phyloP scores from a whole-genome alignment of 164 flowering plant genomes.

The Macadamia integrifolia region DNA sequence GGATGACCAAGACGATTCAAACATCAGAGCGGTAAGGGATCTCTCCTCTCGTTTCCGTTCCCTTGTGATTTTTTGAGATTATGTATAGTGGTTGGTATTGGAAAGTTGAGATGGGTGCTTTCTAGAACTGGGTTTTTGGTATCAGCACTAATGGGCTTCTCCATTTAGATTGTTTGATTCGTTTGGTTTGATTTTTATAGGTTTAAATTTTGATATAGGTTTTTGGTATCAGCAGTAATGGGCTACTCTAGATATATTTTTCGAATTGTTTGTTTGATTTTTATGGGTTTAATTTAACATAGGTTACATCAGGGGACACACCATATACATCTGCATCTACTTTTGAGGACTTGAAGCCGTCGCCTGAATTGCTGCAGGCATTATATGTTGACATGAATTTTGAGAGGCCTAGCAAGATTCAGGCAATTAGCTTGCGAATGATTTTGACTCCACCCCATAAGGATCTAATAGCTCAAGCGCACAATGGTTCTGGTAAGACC shows the following conservation, averaged over 20 bases:
- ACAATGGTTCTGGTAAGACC: conserved; percentile 95
- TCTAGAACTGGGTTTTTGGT: too few relatives aligned
- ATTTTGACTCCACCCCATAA: conserved; percentile 78
- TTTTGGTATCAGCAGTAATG: too few relatives aligned
- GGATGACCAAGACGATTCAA: conserved; percentile 65
- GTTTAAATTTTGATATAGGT: too few relatives aligned
- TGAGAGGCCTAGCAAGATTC: conserved; percentile 83
- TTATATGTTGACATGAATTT: conserved; percentile 87
- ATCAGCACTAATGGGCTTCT: too few relatives aligned
- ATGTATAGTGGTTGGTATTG: too few relatives aligned
- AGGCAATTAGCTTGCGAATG: conserved; percentile 87
- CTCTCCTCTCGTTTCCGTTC: not conserved
- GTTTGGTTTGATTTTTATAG: too few relatives aligned
- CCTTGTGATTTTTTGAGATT: not conserved
- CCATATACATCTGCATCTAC: conserved; percentile 67
- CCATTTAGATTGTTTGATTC: too few relatives aligned
- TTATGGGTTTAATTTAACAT: not conserved
- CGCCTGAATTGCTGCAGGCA: conserved; percentile 68
- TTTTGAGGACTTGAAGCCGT: conserved; percentile 78
- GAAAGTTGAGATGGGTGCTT: too few relatives aligned
- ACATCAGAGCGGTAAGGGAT: conserved; percentile 45
- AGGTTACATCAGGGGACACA: conserved; percentile 78
- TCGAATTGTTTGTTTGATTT: not conserved
- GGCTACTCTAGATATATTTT: too few relatives aligned
- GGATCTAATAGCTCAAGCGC: conserved; percentile 88